Evolutionary conservation across 1,284 basidiomycete species (phyloP), one percentile per base, ranked within the genome.

Genomic region (Amylostereum areolatum): DNA sequence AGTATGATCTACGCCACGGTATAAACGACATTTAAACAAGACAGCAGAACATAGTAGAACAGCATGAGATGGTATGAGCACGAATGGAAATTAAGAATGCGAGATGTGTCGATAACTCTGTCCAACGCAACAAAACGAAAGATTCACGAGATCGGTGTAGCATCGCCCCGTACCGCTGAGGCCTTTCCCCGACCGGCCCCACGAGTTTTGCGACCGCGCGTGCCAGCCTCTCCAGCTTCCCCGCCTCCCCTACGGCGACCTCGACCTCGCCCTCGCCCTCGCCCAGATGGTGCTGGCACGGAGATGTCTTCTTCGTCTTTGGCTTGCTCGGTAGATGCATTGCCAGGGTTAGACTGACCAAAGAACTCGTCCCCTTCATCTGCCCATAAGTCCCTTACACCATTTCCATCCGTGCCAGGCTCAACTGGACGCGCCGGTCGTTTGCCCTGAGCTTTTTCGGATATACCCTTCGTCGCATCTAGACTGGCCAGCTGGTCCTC

Each of bases 301-400:
- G 66, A 59, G 7, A 60, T 62, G 11, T 68, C 70, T 43, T 72
- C 70, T 7, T 67, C 68, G 27, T 70, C 76, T 30, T 68, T 68
- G 25, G 49, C 59, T 25, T 63, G 60, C 25, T 64, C 64, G 11
- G 54, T 55, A 12, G 29, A 54, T 12, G 52, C 57, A 24, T 48
- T 49, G n/a, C 51, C 56, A 8, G 56, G 56, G 7, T 52, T 53
- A 25, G 63, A 55, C 46, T 83, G 81, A 1, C 83, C 83, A 59
- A 90, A 90, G 67, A 90, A 90, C 57, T 89, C 85, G 57, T 90
- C 87, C 7, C 85, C 87, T 59, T 90, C 87, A 42, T 90, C 87
- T 54, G 84, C 82, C 88, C 88, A 90, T 11, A 90, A 63, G 57
- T 90, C 88, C 41, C 79, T 76, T 8, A 43, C 11, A 7, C 41